Base-by-base conservation (phyloP, 2,329 filamentous ascomycete species). In the Plenodomus lindquistii region DNA sequence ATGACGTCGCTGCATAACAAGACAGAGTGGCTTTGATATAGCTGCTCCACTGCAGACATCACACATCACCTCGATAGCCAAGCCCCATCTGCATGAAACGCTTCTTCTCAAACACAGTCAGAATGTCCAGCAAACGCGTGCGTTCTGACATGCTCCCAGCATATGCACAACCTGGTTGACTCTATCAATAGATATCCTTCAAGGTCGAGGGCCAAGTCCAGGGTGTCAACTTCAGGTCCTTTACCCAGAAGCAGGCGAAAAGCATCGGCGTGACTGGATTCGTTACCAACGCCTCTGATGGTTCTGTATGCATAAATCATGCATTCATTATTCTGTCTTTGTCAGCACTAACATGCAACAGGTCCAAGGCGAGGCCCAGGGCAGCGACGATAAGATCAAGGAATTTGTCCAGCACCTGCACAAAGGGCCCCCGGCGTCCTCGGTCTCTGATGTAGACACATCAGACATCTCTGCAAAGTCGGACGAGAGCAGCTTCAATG, bases 361-460 rank as follows among this genome's bases (percentile, higher is more conserved):
- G 90, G 92, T 97, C 39, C 85, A 90, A 66, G 93, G 93, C 20
- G 92, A 97, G 74, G 91, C 87, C 4, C 93, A 97, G 69, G 92
- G 91, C 22, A 78, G 82, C 2, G 79, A 85, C 1, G 80, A 84
- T 0, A 73, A 80, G 2, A 70, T 97, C 20, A 73, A 84, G 43
- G 81, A 84, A 46, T 87, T 97, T 57, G 75, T 96, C 29, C 83
- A 87, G 59, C 85, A 90, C 54, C 76, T 97, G 39, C 81, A 91
- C 63, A 81, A 84, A 43, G 93, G 93, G 0, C 92, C 92, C 0
- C 76, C 79, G 1, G 79, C 83, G 46, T 86, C 92, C 1, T 81
- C 81, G 19, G 93, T 97, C 0, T 84, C 85, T 31, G 85, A 86
- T 60, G 75, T 96, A 7, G 86, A 92, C 54, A 84, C 85, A 54